Evolutionary conservation across 2,329 filamentous ascomycete genomes (phyloP).

Genomic region (Aspergillus ochraceoroseus): DNA sequence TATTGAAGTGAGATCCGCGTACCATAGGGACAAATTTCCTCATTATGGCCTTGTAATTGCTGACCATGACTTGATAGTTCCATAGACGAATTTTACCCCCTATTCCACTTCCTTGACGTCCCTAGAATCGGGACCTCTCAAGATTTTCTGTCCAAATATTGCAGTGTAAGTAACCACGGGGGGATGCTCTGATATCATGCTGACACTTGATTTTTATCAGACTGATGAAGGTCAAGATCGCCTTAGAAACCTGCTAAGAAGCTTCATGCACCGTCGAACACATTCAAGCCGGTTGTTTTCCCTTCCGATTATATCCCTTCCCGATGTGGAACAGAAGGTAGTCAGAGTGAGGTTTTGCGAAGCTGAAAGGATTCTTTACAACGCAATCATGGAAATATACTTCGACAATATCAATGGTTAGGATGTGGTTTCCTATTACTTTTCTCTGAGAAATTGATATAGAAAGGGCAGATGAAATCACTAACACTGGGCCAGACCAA

Average conservation of each 20-base stretch:
- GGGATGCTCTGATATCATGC: not conserved
- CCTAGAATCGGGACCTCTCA: slow-evolving; percentile 24
- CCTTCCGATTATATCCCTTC: slow-evolving; percentile 52
- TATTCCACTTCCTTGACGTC: slow-evolving; percentile 37
- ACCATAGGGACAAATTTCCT: not conserved
- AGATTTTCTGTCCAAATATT: slow-evolving; percentile 27
- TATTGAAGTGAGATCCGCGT: slow-evolving; percentile 32
- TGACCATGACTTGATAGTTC: slow-evolving; percentile 18
- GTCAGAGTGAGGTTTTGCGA: slow-evolving; percentile 48
- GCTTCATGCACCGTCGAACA: slow-evolving; percentile 53
- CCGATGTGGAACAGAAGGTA: slow-evolving; percentile 44
- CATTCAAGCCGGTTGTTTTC: slow-evolving; percentile 52
- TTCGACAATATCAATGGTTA: slow-evolving; percentile 26
- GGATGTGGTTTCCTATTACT: slow-evolving; percentile 1
- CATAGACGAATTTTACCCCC: slow-evolving; percentile 39
- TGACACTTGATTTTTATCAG: slow-evolving; percentile 2
- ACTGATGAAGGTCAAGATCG: slow-evolving; percentile 18
- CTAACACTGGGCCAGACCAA: slow-evolving; percentile 31
- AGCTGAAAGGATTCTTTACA: slow-evolving; percentile 52
- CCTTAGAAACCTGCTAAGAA: slow-evolving; percentile 28
- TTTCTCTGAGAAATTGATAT: not conserved
- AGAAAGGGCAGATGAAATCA: slow-evolving; percentile 8
- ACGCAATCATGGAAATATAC: slow-evolving; percentile 47
- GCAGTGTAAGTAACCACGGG: slow-evolving; percentile 16
- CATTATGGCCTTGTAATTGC: not conserved